These are phyloP conservation scores for Xylaria sp. DNA, from an alignment of 2,329 filamentous ascomycete species.

Conservation along the genomic window DNA sequence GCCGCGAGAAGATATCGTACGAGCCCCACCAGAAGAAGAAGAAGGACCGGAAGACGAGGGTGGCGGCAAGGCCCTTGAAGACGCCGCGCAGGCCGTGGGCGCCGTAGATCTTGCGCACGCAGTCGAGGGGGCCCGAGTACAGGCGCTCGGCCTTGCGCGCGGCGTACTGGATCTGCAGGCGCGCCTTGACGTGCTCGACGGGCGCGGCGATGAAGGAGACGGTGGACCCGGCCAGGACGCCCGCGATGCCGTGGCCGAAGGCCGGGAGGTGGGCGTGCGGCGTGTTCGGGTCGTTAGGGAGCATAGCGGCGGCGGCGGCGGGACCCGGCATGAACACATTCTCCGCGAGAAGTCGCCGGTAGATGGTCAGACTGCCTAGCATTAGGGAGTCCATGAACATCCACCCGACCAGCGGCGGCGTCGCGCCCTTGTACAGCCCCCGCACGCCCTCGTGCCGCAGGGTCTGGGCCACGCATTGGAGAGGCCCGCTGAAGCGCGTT, in stretches of 20 bases:
- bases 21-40: conserved; percentile 99
- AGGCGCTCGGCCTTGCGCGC: conserved; percentile 79
- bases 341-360: conserved; percentile 84
- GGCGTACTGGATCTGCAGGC: conserved; percentile 93
- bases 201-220: conserved; percentile 94
- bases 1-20: conserved; percentile 84
- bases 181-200: conserved; percentile 93
- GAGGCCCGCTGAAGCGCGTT: conserved; percentile 82
- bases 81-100: conserved; percentile 81
- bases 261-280: conserved; percentile 67
- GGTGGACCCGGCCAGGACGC: conserved; percentile 85
- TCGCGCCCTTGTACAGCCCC: conserved; percentile 94
- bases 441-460: conserved; percentile 83
- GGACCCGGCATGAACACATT: conserved; percentile 74
- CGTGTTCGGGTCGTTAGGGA: conserved; percentile 41
- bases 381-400: conserved; percentile 97
- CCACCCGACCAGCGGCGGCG: conserved; percentile 93
- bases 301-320: conserved; percentile 49
- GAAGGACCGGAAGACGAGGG: conserved; percentile 87
- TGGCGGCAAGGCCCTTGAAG: conserved; percentile 87
- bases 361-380: conserved; percentile 91
- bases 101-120: conserved; percentile 73
- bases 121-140: conserved; percentile 90
- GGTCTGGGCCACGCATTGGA: conserved; percentile 87
- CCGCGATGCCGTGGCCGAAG: conserved; percentile 87